Percentiles rank a stretch among this genome's conserved stretches.
phyloP scores from a whole-genome alignment of 768 basidiomycete species.

The Lentinula guzmanii region DNA sequence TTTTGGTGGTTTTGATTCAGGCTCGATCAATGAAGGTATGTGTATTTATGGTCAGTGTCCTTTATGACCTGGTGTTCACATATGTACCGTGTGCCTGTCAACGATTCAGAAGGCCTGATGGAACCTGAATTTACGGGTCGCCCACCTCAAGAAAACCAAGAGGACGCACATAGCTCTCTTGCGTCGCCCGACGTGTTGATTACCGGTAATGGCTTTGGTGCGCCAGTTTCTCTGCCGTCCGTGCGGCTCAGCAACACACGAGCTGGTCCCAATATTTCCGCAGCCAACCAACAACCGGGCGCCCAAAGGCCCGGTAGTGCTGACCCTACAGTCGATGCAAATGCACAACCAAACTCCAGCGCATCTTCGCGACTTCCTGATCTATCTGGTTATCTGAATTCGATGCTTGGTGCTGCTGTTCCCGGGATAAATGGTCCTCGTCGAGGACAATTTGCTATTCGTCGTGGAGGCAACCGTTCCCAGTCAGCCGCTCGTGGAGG shows the following conservation, averaged over 20 bases:
- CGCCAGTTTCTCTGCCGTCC: neutral
- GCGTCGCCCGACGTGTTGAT: too few relatives aligned
- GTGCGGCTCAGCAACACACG: neutral
- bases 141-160: too few relatives aligned
- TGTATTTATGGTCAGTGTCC: neutral
- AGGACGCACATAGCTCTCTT: neutral
- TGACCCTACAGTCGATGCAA: neutral
- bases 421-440: neutral
- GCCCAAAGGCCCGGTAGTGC: too few relatives aligned
- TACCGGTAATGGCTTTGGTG: neutral
- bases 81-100: neutral
- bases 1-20: neutral
- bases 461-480: neutral
- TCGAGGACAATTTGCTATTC: neutral
- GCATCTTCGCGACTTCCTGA: neutral
- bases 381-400: neutral
- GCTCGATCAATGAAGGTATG: neutral
- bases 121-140: too few relatives aligned
- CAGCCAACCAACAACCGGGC: neutral
- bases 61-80: neutral
- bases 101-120: neutral
- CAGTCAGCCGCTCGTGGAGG: neutral
- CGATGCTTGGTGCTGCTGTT: neutral
- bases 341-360: neutral
- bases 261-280: neutral